Conservation (phyloP, 495 filamentous ascomycete species). For the Oleoguttula mirabilis region DNA sequence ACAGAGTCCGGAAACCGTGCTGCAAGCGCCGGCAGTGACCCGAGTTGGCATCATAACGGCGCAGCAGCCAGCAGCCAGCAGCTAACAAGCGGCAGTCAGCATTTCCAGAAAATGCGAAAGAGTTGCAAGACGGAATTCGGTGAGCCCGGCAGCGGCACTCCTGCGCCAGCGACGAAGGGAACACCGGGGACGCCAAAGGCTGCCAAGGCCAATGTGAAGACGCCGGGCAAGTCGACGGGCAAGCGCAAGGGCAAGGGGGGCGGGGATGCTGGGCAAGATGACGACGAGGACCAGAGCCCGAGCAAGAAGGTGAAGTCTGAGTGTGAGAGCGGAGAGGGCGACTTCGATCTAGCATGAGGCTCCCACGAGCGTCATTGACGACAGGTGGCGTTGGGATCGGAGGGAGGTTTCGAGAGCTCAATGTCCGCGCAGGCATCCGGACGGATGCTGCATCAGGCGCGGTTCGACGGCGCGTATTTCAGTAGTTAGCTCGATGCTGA, state of each 20-base stretch:
- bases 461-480: too few species aligned
- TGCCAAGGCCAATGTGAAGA: background rate
- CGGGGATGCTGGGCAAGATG: background rate
- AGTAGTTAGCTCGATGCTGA: too few species aligned
- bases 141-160: background rate
- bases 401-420: too few species aligned
- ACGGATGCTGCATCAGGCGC: too few species aligned
- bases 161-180: background rate
- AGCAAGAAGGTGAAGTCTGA: conserved; percentile 14
- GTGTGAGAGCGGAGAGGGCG: background rate
- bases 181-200: conserved; percentile 7
- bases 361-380: too few species aligned
- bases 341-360: too few species aligned
- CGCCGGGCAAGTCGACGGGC: conserved; percentile 5
- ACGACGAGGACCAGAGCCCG: conserved; percentile 12
- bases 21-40: too few species aligned
- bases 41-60: too few species aligned
- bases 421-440: too few species aligned
- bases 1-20: too few species aligned
- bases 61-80: background rate
- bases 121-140: conserved; percentile 10
- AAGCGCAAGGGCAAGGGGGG: conserved; percentile 7
- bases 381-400: too few species aligned
- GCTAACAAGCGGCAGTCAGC: conserved; percentile 11
- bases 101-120: conserved; percentile 20